Evolutionary conservation across 192 early-diverging fungal genomes (phyloP), one percentile per base, ranked within the genome.

Genomic region (Cetraspora pellucida): DNA sequence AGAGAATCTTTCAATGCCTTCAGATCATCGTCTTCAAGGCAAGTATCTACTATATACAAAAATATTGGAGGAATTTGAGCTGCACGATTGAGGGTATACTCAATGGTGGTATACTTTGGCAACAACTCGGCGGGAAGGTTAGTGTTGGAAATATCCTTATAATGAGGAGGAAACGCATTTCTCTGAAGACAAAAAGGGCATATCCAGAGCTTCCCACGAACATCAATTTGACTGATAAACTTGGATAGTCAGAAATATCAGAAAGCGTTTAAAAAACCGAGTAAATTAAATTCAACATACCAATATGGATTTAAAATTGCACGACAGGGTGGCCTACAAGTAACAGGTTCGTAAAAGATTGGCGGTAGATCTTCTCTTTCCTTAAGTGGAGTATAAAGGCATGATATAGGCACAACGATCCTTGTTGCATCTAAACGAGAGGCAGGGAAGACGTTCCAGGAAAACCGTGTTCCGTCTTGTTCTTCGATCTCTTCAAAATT

Each of bases 281-380:
- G 43, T 57, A 27, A 31, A 46, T 52, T 28, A 44, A n/a, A 37
- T 54, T 19, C 25, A 19, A 82, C 85, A 78, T 85, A 96, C 94
- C 97, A 98, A 86, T 95, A 97, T 67, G 97, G 97, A 80, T 98
- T 99, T 55, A 99, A 88, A 75, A 99, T 93, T 28, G 95, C 97
- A 30, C 95, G 87, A 81, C 97, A 99, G 11, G 95, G 93, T 70
- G 93, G 89, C 81, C 95, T 96, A 87, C 97, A 99, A 69, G 93
- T 94, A 37, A 99, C 94, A n/a, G 97, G 97, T 82, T 99, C 96
- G 85, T 99, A 99, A 77, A 85, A 88, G 78, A 99, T 93, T 19
- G 95, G 90, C 65, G 91, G 89, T 61, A 91, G 82, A 68, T 93
- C 93, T 28, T 91, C 89, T 23, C 95, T 91, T 72, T 98, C 96